Evolutionary conservation across 2,329 filamentous ascomycete species (phyloP), one percentile per base, ranked within the genome.

Genomic region (Drechslerella coelobrocha): DNA sequence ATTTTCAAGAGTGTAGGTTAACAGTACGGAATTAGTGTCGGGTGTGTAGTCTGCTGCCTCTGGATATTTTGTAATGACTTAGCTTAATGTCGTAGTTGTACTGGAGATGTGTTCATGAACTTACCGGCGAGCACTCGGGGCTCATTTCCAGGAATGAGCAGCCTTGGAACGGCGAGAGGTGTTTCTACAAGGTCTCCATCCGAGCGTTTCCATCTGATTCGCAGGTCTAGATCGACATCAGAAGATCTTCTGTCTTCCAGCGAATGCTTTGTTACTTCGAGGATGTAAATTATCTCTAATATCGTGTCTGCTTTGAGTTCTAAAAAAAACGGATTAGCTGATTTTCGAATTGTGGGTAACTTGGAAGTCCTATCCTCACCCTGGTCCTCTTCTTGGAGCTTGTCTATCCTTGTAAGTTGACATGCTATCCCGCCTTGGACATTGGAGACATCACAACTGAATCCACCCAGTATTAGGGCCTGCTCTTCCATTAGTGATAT

Each of bases 1-100:
- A 78, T 99, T 99, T 80, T 99, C 94, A 62, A 99, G 86, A 2
- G 87, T 91, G 77, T 89, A 89, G 68, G 84, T 80, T 39, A 87
- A 79, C 79, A 37, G 78, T 61, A 73, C 39, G 9, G 69, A 56
- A 21, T 72, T 68, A 2, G 69, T 72, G 37, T 73, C 61, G 14
- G 59, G 39, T 5, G 17, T 47, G 24, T 71, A 71, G 14, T 53
- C 41, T 14, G 66, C 59, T 8, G 56, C 52, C 60, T 72, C 61
- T 68, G 21, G 50, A 55, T 34, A 1, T 47, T n/a, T 14, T 12
- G 39, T 41, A 21, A 24, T 34, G 21, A 21, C 21, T 48, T 29
- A 27, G 48, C 19, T 14, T 56, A 31, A 86, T 77, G 43, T 27
- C 23, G n/a, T 37, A 17, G 27, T 57, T 76, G 61, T 57, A 78